phyloP scores from a whole-genome alignment of 2,329 filamentous ascomycete species.

The Aulographum hederae region DNA sequence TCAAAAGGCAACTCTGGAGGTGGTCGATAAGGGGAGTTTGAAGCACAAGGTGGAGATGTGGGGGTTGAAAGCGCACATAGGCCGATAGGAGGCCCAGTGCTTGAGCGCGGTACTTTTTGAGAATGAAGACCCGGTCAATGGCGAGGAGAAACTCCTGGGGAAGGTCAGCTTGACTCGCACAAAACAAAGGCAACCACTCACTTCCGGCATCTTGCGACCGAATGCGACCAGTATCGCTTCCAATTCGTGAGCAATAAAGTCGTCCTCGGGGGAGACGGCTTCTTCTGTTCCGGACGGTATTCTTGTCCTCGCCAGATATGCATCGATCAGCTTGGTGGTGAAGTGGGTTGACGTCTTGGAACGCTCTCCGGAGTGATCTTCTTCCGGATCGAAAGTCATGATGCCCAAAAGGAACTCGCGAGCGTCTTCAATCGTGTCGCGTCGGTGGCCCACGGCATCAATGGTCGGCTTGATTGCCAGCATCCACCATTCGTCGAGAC shows the following conservation, averaged over 20 bases:
- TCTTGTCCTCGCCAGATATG: constrained; percentile 23
- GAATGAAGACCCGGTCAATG: constrained; percentile 47
- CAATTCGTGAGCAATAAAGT: constrained; percentile 28
- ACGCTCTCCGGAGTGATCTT: constrained; percentile 28
- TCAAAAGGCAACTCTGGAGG: constrained; percentile 55
- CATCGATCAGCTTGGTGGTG: constrained; percentile 30
- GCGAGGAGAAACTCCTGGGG: constrained; percentile 45
- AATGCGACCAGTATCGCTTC: constrained; percentile 33
- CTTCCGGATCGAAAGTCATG: constrained; percentile 42
- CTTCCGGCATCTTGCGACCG: constrained; percentile 52
- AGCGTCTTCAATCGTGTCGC: constrained; percentile 44
- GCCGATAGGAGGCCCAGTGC: constrained; percentile 50
- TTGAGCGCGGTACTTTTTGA: constrained; percentile 43
- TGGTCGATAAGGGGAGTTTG: constrained; percentile 56
- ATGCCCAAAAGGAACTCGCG: constrained; percentile 46
- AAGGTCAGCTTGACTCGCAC: background rate
- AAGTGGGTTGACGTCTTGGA: constrained; percentile 29
- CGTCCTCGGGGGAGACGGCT: constrained; percentile 23
- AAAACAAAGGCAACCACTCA: constrained; percentile 9
- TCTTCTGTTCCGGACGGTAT: constrained; percentile 16
- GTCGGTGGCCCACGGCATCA: constrained; percentile 40
- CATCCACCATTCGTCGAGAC: constrained; percentile 57
- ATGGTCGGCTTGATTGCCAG: constrained; percentile 38
- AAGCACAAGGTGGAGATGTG: constrained; percentile 55
- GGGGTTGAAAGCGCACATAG: constrained; percentile 60